phyloP scores from a whole-genome alignment of 768 basidiomycete genomes.

The Mycena haematopus region DNA sequence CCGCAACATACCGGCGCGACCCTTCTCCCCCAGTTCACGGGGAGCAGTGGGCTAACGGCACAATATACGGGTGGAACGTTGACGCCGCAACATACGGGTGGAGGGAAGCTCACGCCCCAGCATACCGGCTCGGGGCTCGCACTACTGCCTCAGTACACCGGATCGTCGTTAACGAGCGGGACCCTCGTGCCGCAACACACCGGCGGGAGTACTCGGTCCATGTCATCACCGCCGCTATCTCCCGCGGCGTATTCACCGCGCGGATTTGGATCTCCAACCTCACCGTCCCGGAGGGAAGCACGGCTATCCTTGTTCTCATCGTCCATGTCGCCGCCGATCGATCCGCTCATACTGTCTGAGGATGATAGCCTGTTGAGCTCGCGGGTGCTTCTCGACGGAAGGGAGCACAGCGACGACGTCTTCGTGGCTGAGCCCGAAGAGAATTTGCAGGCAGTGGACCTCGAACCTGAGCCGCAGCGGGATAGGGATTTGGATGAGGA shows the following conservation, averaged over 20 bases:
- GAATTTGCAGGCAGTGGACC: background rate
- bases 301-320: slow-evolving; percentile 9
- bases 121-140: background rate
- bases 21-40: slow-evolving; percentile 21
- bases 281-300: background rate
- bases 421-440: background rate
- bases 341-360: background rate
- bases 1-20: slow-evolving; percentile 27
- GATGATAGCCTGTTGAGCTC: background rate
- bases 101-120: slow-evolving; percentile 1
- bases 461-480: no score
- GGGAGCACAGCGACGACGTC: background rate
- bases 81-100: slow-evolving; percentile 19
- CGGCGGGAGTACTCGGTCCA: background rate
- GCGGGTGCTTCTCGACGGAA: background rate
- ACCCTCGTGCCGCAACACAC: background rate
- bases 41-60: slow-evolving; percentile 4
- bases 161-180: background rate
- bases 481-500: background rate
- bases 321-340: background rate
- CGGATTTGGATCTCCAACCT: background rate
- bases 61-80: slow-evolving; percentile 23
- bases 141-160: slow-evolving; percentile 1
- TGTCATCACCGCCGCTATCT: slow-evolving; percentile 17
- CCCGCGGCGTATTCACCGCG: slow-evolving; percentile 15